Evolutionary conservation across 306 rosid species (phyloP).

Genomic region (Ormosia semicastrata): DNA sequence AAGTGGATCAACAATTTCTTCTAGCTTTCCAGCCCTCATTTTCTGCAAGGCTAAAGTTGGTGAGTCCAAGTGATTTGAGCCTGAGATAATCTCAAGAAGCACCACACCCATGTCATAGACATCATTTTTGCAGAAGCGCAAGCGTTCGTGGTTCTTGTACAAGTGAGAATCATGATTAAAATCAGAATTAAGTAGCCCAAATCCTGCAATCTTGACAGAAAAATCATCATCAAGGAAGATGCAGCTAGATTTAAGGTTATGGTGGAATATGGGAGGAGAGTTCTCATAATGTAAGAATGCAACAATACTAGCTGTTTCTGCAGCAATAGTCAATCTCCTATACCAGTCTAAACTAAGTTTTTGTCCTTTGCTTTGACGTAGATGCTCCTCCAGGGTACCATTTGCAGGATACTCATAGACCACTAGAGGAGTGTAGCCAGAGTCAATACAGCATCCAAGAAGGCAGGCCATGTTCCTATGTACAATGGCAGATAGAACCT

Average conservation of each 20-base stretch:
- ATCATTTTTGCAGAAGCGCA: slow-evolving; percentile 50
- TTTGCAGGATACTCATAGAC: slow-evolving; percentile 77
- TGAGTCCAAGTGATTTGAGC: slow-evolving; percentile 59
- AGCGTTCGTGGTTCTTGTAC: slow-evolving; percentile 28
- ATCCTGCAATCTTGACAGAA: slow-evolving; percentile 72
- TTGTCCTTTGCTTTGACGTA: slow-evolving; percentile 50
- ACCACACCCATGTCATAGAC: slow-evolving; percentile 78
- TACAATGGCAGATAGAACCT: slow-evolving; percentile 54
- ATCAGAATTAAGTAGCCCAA: slow-evolving; percentile 43
- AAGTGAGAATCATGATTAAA: slow-evolving; percentile 32
- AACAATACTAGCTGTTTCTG: slow-evolving; percentile 69
- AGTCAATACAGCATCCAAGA: slow-evolving; percentile 79
- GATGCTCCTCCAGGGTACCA: slow-evolving; percentile 75
- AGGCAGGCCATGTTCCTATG: slow-evolving; percentile 61
- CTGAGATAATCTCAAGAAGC: slow-evolving; percentile 79
- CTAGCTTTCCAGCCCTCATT: slow-evolving; percentile 70
- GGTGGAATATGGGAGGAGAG: slow-evolving; percentile 82
- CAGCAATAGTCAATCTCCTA: slow-evolving; percentile 70
- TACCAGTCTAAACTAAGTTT: slow-evolving; percentile 67
- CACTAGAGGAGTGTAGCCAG: slow-evolving; percentile 55
- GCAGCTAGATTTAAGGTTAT: slow-evolving; percentile 62
- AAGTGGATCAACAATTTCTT: slow-evolving; percentile 78
- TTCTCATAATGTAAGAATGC: slow-evolving; percentile 71
- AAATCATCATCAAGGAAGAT: slow-evolving; percentile 62
- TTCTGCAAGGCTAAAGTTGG: slow-evolving; percentile 63